Conservation (phyloP, 2,329 filamentous ascomycete species). For the Paraconiothyrium sp. region DNA sequence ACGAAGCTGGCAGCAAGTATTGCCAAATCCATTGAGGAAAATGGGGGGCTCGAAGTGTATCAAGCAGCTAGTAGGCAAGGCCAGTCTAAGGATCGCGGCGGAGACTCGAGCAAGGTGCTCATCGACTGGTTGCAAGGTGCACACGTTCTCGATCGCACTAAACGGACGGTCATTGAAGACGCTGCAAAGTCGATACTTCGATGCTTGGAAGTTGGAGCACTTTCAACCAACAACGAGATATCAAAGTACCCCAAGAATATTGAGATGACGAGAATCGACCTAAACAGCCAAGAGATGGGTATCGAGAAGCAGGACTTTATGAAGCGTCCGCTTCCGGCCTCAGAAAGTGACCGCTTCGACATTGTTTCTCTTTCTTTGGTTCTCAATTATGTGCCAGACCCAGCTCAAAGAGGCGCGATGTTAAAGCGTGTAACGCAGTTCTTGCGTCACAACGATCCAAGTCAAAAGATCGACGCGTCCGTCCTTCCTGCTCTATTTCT, state of each 20-base stretch:
- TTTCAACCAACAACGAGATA: constrained; percentile 86
- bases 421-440: constrained; percentile 58
- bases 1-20: constrained; percentile 53
- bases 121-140: constrained; percentile 64
- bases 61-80: constrained; percentile 71
- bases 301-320: constrained; percentile 96
- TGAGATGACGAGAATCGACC: constrained; percentile 82
- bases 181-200: constrained; percentile 52
- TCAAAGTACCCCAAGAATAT: constrained; percentile 73
- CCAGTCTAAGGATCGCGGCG: constrained; percentile 67
- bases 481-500: constrained; percentile 77
- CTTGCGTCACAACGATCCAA: constrained; percentile 34
- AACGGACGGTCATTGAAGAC: constrained; percentile 18
- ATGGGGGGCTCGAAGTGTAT: constrained; percentile 68
- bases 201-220: constrained; percentile 88
- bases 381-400: constrained; percentile 90
- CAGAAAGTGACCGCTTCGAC: constrained; percentile 76
- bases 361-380: constrained; percentile 92
- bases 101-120: constrained; percentile 69
- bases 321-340: constrained; percentile 76
- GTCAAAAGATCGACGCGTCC: constrained; percentile 3
- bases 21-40: constrained; percentile 61
- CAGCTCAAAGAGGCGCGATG: constrained; percentile 82
- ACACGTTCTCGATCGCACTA: constrained; percentile 28
- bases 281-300: constrained; percentile 83